These are phyloP conservation scores for Brasilioporus rufonigricans DNA, from an alignment of 768 basidiomycete species.

Conservation along the genomic window DNA sequence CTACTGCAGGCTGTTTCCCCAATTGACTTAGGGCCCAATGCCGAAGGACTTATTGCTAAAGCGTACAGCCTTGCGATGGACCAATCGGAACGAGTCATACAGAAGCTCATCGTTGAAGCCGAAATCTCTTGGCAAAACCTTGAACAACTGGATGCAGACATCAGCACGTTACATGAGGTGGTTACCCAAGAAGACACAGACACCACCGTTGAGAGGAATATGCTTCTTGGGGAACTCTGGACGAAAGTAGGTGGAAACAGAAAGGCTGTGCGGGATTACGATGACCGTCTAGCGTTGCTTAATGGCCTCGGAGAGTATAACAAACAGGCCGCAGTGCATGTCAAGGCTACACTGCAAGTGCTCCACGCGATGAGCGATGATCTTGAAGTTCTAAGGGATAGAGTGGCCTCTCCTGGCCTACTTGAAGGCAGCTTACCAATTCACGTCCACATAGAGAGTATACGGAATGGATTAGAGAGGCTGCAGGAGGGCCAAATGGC, in stretches of 20 bases:
- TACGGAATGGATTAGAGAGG: too few species aligned
- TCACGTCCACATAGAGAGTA: too few species aligned
- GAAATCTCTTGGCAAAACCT: conserved; percentile 57
- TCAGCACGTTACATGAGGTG: conserved; percentile 55
- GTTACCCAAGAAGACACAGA: conserved; percentile 55
- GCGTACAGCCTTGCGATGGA: conserved; percentile 67
- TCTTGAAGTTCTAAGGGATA: conserved; percentile 73
- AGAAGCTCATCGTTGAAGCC: conserved; percentile 63
- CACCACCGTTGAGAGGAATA: conserved; percentile 42
- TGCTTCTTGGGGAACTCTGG: conserved; percentile 50
- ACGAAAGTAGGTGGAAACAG: conserved; percentile 35
- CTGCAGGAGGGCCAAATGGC: conserved; percentile 52
- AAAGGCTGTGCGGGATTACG: conserved; percentile 35
- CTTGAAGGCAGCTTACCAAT: conserved; percentile 58
- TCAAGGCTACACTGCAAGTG: conserved; percentile 61
- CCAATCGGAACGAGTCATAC: conserved; percentile 49
- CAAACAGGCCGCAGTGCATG: conserved; percentile 60
- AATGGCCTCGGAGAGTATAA: conserved; percentile 55
- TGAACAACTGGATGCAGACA: conserved; percentile 59
- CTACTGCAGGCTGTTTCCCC: conserved; percentile 40
- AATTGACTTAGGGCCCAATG: conserved; percentile 33
- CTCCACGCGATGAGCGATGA: conserved; percentile 66
- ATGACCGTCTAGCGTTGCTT: conserved; percentile 52
- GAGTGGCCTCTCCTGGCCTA: conserved; percentile 67
- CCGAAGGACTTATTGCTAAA: conserved; percentile 45